Conservation (phyloP, 192 early-diverging fungal species). For the Umbelopsis isabellina region DNA sequence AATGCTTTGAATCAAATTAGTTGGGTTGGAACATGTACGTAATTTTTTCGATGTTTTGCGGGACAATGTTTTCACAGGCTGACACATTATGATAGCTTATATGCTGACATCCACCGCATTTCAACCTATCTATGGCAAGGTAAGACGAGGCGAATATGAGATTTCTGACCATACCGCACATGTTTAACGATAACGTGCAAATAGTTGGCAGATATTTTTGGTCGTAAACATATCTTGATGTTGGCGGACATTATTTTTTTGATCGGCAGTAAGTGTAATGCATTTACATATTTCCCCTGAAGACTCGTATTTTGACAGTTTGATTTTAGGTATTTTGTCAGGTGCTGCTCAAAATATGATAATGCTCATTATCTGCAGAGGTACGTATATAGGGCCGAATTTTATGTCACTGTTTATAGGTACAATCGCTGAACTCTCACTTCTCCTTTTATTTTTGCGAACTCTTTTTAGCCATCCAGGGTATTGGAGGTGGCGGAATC, state of each 20-base stretch:
- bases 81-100: constrained; percentile 49
- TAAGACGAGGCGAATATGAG: constrained; percentile 34
- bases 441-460: constrained; percentile 20
- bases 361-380: constrained; percentile 48
- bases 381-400: background rate
- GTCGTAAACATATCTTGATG: constrained; percentile 60
- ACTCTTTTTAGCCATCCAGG: constrained; percentile 76
- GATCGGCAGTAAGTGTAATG: constrained; percentile 61
- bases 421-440: too few relatives aligned
- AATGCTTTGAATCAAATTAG: constrained; percentile 59
- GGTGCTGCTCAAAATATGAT: constrained; percentile 56
- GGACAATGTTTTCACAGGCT: too few relatives aligned
- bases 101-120: constrained; percentile 68
- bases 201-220: constrained; percentile 53
- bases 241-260: constrained; percentile 75
- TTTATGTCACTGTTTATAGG: constrained; percentile 4
- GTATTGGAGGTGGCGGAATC: constrained; percentile 83
- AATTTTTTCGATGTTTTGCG: too few relatives aligned
- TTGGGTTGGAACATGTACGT: constrained; percentile 69
- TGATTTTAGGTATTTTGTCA: constrained; percentile 76
- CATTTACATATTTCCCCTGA: constrained; percentile 41
- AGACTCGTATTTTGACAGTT: constrained; percentile 6
- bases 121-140: constrained; percentile 73
- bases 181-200: background rate
- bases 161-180: background rate